Conservation (phyloP, 1,284 basidiomycete genomes). For the Neolentinus lepideus region DNA sequence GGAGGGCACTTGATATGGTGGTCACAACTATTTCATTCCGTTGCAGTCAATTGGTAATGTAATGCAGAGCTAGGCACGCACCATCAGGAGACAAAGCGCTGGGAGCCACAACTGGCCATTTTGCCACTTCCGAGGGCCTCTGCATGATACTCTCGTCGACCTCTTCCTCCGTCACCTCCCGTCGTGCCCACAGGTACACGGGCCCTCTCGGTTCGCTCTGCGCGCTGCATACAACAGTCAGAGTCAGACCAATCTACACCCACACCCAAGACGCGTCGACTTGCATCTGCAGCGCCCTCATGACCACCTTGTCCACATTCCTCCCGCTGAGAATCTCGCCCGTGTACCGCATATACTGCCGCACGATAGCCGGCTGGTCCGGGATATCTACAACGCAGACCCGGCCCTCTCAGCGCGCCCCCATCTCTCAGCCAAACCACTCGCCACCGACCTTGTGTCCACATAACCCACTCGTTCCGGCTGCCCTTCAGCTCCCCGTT, state of each 20-base stretch:
- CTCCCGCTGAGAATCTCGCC: constrained; percentile 49
- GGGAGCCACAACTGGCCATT: constrained; percentile 46
- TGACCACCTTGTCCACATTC: constrained; percentile 40
- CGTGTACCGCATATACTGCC: constrained; percentile 66
- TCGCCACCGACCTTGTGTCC: constrained; percentile 46
- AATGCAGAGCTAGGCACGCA: constrained; percentile 16
- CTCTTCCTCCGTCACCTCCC: constrained; percentile 65
- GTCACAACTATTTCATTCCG: constrained; percentile 26
- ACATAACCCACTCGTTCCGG: constrained; percentile 71
- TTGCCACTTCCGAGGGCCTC: constrained; percentile 22
- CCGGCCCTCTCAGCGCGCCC: background rate
- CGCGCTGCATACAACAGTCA: constrained; percentile 31
- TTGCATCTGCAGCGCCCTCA: constrained; percentile 58
- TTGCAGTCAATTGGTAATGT: background rate
- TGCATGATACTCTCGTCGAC: constrained; percentile 31
- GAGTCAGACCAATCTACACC: background rate
- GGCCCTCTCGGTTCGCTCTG: constrained; percentile 54
- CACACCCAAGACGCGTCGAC: background rate
- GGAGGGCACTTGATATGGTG: constrained; percentile 40
- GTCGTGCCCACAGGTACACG: constrained; percentile 65
- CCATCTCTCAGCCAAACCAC: background rate
- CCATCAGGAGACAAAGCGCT: constrained; percentile 40
- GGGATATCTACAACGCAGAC: constrained; percentile 40
- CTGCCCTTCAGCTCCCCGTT: constrained; percentile 50
- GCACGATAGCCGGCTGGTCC: constrained; percentile 59